Conservation (phyloP, 805 yeast genomes). For the Schwanniomyces vanrijiae region DNA sequence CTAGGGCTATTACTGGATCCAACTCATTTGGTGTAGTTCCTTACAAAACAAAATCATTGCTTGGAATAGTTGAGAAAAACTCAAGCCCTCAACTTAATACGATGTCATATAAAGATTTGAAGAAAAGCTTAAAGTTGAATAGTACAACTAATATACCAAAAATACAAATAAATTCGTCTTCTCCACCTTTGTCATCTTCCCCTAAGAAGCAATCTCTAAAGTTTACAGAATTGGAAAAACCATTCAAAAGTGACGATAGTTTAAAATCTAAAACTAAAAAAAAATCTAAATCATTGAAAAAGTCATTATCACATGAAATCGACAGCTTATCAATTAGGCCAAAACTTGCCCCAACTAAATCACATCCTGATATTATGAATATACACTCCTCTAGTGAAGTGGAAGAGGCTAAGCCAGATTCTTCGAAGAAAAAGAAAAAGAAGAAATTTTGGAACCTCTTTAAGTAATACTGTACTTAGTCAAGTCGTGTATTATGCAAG, state of each 20-base stretch:
- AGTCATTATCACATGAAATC: constrained; percentile 41
- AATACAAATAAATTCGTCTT: constrained; percentile 6
- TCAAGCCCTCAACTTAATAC: constrained; percentile 4
- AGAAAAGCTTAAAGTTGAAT: constrained; percentile 23
- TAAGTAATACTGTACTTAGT: constrained; percentile 3
- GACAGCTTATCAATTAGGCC: constrained; percentile 18
- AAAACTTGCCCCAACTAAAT: constrained; percentile 33
- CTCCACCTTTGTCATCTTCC: constrained; percentile 9
- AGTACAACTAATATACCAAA: constrained; percentile 11
- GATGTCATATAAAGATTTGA: constrained; percentile 34
- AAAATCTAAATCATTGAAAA: constrained; percentile 16
- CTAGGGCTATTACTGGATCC: constrained; percentile 43
- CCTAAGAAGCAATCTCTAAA: constrained; percentile 29
- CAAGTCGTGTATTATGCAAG: constrained; percentile 1
- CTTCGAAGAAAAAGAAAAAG: constrained; percentile 15
- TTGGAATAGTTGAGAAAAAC: constrained; percentile 28
- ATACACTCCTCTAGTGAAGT: background rate
- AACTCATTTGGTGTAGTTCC: constrained; percentile 39
- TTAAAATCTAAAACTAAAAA: constrained; percentile 10
- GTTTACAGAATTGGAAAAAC: constrained; percentile 26
- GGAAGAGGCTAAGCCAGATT: background rate
- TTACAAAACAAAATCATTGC: constrained; percentile 41
- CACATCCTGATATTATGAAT: constrained; percentile 35
- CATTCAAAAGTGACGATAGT: constrained; percentile 11
- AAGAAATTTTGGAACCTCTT: constrained; percentile 37